These are phyloP conservation scores for Corylus americana DNA, from an alignment of 306 rosid genomes.

Conservation along the genomic window DNA sequence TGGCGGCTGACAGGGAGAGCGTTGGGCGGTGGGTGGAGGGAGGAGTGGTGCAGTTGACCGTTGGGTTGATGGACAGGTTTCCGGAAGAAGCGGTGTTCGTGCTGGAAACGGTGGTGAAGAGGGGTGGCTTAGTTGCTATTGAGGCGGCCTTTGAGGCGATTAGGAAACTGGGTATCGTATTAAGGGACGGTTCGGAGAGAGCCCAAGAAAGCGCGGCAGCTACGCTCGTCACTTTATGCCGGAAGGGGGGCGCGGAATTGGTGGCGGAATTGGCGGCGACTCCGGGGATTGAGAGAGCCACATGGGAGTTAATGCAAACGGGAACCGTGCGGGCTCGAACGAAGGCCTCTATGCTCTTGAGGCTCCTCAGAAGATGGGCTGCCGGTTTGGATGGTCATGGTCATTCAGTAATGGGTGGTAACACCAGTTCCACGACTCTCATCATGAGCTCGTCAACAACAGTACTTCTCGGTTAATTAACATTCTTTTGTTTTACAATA, in stretches of 20 bases:
- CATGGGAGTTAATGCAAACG: slow-evolving; percentile 85
- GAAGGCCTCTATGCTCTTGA: slow-evolving; percentile 80
- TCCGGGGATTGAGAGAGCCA: slow-evolving; percentile 72
- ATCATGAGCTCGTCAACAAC: slow-evolving; percentile 26
- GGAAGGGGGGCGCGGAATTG: slow-evolving; percentile 80
- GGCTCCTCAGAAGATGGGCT: slow-evolving; percentile 82
- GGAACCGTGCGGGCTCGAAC: slow-evolving; percentile 72
- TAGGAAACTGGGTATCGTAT: slow-evolving; percentile 45
- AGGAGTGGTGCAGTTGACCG: slow-evolving; percentile 59
- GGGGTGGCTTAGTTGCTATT: slow-evolving; percentile 74
- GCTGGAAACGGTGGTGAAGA: slow-evolving; percentile 73
- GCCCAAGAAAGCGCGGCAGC: slow-evolving; percentile 89
- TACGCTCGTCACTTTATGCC: slow-evolving; percentile 66
- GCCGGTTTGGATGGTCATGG: slow-evolving; percentile 57
- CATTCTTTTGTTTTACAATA: background rate
- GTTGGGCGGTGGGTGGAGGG: slow-evolving; percentile 63
- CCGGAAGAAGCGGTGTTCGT: slow-evolving; percentile 79
- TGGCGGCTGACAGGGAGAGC: slow-evolving; percentile 71
- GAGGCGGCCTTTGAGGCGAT: slow-evolving; percentile 58
- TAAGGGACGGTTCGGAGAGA: slow-evolving; percentile 78
- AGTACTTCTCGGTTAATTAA: slow-evolving; percentile 20
- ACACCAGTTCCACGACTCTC: slow-evolving; percentile 16
- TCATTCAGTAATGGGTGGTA: slow-evolving; percentile 22
- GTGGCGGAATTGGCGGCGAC: slow-evolving; percentile 72
- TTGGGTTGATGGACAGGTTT: slow-evolving; percentile 47